Conservation (phyloP, 2,329 filamentous ascomycete genomes). For the Paramyrothecium roridum region DNA sequence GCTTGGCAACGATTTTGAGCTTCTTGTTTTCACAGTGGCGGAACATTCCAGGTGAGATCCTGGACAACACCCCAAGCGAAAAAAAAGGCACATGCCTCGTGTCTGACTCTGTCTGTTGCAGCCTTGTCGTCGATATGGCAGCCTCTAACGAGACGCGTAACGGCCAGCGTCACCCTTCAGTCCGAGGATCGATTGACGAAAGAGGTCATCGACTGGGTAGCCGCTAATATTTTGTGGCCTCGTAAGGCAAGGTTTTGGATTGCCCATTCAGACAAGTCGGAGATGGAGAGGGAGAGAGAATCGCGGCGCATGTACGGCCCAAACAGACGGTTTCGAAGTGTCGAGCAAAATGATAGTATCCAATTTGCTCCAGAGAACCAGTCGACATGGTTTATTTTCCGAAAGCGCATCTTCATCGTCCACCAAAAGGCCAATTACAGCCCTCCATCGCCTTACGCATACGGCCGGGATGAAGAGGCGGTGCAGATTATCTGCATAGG, state of each 20-base stretch:
- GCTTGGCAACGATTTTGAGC: conserved; percentile 1
- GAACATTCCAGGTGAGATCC: not conserved
- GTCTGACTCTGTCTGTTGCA: not conserved
- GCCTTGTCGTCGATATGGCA: conserved; percentile 1
- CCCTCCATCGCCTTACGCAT: not conserved
- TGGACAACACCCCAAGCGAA: not conserved
- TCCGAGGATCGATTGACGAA: conserved; percentile 1
- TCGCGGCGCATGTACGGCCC: not conserved
- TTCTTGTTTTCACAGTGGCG: not conserved
- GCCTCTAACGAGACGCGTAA: not conserved
- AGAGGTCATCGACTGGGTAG: conserved; percentile 1
- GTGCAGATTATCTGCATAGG: not conserved
- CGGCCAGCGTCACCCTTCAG: not conserved
- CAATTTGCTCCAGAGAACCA: not conserved
- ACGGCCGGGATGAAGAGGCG: not conserved
- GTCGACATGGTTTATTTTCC: conserved; percentile 1
- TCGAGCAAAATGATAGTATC: not conserved
- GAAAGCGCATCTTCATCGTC: not conserved
- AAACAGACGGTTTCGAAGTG: not conserved
- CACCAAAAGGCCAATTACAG: not conserved
- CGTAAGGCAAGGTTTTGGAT: conserved; percentile 1
- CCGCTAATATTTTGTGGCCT: not conserved
- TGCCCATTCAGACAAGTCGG: not conserved
- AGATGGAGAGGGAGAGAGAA: conserved; percentile 1
- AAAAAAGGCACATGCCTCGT: not conserved